Evolutionary conservation across 768 basidiomycete species (phyloP).

Genomic region (Leccinum pellstonianum): DNA sequence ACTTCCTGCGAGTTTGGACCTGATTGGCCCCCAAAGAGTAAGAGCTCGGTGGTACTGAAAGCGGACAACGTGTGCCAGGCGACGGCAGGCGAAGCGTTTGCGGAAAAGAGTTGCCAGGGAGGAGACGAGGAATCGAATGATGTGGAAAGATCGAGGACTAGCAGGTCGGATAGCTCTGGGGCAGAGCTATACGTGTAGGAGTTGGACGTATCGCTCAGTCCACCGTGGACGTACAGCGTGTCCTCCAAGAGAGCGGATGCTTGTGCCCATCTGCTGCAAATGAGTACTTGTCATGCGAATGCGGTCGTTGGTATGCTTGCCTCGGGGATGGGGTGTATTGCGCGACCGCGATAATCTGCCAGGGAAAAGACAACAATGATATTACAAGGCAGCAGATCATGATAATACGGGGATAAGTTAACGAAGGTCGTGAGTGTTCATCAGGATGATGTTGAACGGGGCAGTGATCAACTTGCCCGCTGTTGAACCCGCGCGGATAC

Average conservation of each 20-base stretch:
- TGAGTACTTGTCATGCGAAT: slow-evolving; percentile 7
- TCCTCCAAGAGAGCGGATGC: slow-evolving; percentile 58
- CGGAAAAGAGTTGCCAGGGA: slow-evolving; percentile 64
- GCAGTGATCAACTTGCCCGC: background rate
- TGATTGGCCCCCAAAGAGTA: slow-evolving; percentile 78
- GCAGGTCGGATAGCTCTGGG: slow-evolving; percentile 66
- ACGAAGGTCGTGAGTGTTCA: slow-evolving; percentile 19
- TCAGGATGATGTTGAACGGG: slow-evolving; percentile 6
- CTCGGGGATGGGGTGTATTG: slow-evolving; percentile 29
- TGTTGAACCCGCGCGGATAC: slow-evolving; percentile 10
- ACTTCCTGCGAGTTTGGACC: slow-evolving; percentile 55
- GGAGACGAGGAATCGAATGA: slow-evolving; percentile 61
- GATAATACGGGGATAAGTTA: slow-evolving; percentile 17
- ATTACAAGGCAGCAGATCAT: slow-evolving; percentile 10
- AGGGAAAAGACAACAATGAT: slow-evolving; percentile 15
- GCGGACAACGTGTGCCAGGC: slow-evolving; percentile 82
- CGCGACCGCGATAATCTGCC: slow-evolving; percentile 12
- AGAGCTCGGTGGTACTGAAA: slow-evolving; percentile 48
- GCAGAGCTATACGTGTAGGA: slow-evolving; percentile 72
- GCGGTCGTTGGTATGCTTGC: slow-evolving; percentile 6
- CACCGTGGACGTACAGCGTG: slow-evolving; percentile 73
- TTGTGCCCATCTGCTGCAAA: slow-evolving; percentile 76
- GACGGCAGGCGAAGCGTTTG: slow-evolving; percentile 54
- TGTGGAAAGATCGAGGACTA: slow-evolving; percentile 61
- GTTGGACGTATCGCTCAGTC: slow-evolving; percentile 72